These are phyloP conservation scores for Aspergillus aculeatinus DNA, from an alignment of 2,329 filamentous ascomycete species.

Conservation along the genomic window DNA sequence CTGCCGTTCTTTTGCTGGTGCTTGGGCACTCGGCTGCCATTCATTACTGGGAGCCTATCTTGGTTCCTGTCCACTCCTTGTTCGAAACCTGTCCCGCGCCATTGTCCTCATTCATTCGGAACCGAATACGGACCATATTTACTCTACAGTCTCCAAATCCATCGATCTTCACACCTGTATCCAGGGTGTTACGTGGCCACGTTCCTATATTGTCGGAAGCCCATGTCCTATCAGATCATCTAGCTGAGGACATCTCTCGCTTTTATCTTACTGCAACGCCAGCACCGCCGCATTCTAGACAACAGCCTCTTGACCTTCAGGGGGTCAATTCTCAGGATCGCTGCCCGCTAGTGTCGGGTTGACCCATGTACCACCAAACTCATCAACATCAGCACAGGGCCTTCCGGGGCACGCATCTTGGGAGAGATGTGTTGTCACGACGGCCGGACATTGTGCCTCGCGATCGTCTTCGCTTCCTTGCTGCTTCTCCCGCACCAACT, in stretches of 20 bases:
- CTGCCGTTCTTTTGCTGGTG: slow-evolving; percentile 15
- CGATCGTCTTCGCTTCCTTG: slow-evolving; percentile 25
- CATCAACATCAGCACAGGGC: slow-evolving; percentile 27
- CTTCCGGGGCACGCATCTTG: slow-evolving; percentile 28
- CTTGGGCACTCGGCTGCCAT: slow-evolving; percentile 26
- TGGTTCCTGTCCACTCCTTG: slow-evolving; percentile 30
- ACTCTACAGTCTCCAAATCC: background rate
- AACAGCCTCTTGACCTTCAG: background rate
- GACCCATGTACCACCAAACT: slow-evolving; percentile 24
- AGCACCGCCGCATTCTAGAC: background rate
- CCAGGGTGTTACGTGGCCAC: background rate
- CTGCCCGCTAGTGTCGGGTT: slow-evolving; percentile 6
- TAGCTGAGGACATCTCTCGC: background rate
- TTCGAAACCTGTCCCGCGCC: slow-evolving; percentile 3
- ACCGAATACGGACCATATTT: background rate
- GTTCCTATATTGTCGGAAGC: background rate
- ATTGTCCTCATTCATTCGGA: slow-evolving; percentile 10
- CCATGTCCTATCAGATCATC: background rate
- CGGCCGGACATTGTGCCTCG: slow-evolving; percentile 29
- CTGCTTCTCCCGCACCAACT: slow-evolving; percentile 22
- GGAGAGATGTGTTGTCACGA: slow-evolving; percentile 19
- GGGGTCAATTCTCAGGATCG: background rate
- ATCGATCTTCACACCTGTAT: background rate
- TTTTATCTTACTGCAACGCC: background rate
- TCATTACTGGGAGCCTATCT: slow-evolving; percentile 24